These are phyloP conservation scores for Hemileccinum rubropunctum DNA, from an alignment of 768 basidiomycete genomes.

Conservation along the genomic window DNA sequence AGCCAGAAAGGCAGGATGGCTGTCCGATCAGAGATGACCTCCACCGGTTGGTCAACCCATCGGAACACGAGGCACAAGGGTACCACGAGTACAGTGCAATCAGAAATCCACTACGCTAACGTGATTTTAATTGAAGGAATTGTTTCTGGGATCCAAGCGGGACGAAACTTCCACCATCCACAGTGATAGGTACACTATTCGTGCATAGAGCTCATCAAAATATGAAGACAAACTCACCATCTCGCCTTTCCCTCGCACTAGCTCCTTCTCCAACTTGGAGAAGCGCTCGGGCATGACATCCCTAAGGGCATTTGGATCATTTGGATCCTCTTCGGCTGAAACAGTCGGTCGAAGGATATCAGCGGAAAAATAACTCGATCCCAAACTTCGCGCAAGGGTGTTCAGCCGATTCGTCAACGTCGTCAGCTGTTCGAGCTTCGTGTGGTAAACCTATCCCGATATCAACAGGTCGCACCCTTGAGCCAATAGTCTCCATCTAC, in stretches of 20 bases:
- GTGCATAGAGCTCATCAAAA: not conserved
- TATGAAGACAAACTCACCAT: constrained; percentile 49
- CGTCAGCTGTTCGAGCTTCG: constrained; percentile 72
- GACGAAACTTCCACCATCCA: no score
- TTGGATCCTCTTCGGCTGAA: constrained; percentile 41
- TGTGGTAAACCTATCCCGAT: constrained; percentile 58
- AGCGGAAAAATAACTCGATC: constrained; percentile 50
- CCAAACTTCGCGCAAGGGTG: constrained; percentile 57
- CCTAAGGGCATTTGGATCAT: constrained; percentile 41
- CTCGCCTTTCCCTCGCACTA: constrained; percentile 84
- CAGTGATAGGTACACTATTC: no score
- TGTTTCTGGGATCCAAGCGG: no score
- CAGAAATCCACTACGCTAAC: no score
- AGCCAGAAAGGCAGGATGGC: not conserved
- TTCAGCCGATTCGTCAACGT: constrained; percentile 67
- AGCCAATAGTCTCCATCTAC: constrained; percentile 21
- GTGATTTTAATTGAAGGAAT: no score
- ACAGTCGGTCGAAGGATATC: constrained; percentile 53
- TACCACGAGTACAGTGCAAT: no score
- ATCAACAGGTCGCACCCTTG: not conserved
- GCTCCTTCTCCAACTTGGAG: constrained; percentile 76
- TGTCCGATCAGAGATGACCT: not conserved
- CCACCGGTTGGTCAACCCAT: no score
- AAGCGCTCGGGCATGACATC: constrained; percentile 84
- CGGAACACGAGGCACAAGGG: no score